Conservation (phyloP, 495 filamentous ascomycete genomes). For the Talaromyces trachyspermus region DNA sequence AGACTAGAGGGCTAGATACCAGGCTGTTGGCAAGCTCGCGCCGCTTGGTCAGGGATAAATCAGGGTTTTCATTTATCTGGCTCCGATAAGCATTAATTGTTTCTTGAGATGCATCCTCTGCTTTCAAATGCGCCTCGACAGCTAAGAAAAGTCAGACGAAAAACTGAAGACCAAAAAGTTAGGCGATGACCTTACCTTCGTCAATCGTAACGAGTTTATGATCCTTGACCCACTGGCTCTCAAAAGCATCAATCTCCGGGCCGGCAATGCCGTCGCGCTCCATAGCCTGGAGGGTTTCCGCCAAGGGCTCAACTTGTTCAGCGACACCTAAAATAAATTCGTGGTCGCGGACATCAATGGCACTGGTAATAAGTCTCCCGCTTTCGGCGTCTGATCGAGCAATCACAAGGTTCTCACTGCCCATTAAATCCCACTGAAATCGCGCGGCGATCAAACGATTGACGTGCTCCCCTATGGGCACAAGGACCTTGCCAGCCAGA, state of each 20-base stretch:
- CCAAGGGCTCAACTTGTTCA: conserved; percentile 63
- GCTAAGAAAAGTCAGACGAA: conserved; percentile 35
- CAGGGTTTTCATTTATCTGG: conserved; percentile 50
- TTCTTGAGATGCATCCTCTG: conserved; percentile 49
- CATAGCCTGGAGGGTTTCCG: conserved; percentile 87
- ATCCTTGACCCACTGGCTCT: conserved; percentile 82
- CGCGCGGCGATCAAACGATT: conserved; percentile 85
- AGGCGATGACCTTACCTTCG: conserved; percentile 47
- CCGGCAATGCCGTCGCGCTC: conserved; percentile 70
- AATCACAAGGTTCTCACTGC: conserved; percentile 85
- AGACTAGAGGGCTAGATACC: conserved; percentile 61
- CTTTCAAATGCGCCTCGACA: conserved; percentile 63
- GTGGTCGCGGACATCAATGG: conserved; percentile 89
- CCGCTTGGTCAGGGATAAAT: conserved; percentile 69
- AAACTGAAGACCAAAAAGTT: not conserved
- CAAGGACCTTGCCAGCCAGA: conserved; percentile 91
- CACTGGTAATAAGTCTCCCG: conserved; percentile 80
- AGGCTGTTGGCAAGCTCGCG: conserved; percentile 60
- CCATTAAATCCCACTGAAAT: conserved; percentile 99
- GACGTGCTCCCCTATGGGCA: conserved; percentile 91
- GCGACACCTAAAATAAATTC: conserved; percentile 90
- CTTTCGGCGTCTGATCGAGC: conserved; percentile 93
- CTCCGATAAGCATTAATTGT: conserved; percentile 59
- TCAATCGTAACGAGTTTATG: conserved; percentile 88
- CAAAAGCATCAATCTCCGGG: conserved; percentile 73